Evolutionary conservation across 352 stramenopile genomes (phyloP).

Genomic region (Blastocystis sp.): DNA sequence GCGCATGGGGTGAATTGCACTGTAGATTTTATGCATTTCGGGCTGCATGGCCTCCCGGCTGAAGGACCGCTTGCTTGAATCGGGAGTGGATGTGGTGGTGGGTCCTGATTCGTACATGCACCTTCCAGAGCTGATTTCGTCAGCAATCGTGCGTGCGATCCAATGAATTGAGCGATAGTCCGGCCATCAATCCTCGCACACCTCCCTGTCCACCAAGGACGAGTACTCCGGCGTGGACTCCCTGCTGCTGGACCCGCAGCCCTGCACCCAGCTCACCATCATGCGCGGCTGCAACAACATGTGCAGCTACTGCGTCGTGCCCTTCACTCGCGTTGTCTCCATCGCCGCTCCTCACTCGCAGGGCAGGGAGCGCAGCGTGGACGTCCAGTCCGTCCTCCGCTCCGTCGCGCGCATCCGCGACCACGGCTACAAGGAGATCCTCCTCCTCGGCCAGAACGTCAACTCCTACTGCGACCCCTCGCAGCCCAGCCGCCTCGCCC

Average conservation of each 20-base stretch:
- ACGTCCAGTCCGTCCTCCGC: constrained; percentile 87
- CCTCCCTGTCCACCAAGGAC: constrained; percentile 87
- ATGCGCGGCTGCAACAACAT: constrained; percentile 99
- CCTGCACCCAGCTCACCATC: constrained; percentile 88
- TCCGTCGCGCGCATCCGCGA: constrained; percentile 77
- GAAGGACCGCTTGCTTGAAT: constrained; percentile 87
- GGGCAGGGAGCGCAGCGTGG: constrained; percentile 86
- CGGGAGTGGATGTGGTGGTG: constrained; percentile 91
- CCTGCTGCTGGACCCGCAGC: constrained; percentile 80
- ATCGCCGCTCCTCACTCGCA: neutral
- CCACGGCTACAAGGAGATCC: constrained; percentile 90
- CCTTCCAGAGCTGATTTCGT: constrained; percentile 77
- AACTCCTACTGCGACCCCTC: constrained; percentile 94
- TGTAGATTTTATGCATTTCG: constrained; percentile 78
- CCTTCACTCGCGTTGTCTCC: constrained; percentile 84
- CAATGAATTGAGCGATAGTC: constrained; percentile 69
- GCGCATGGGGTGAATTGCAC: neutral
- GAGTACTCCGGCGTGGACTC: constrained; percentile 96
- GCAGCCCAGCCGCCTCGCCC: constrained; percentile 18
- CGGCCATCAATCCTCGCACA: constrained; percentile 85
- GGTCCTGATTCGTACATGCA: constrained; percentile 96
- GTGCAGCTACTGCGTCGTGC: constrained; percentile 99
- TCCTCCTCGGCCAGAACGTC: constrained; percentile 98
- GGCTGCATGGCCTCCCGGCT: constrained; percentile 99
- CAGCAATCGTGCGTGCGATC: neutral